These are phyloP conservation scores for Russula foetens DNA, from an alignment of 768 basidiomycete species.

Conservation along the genomic window DNA sequence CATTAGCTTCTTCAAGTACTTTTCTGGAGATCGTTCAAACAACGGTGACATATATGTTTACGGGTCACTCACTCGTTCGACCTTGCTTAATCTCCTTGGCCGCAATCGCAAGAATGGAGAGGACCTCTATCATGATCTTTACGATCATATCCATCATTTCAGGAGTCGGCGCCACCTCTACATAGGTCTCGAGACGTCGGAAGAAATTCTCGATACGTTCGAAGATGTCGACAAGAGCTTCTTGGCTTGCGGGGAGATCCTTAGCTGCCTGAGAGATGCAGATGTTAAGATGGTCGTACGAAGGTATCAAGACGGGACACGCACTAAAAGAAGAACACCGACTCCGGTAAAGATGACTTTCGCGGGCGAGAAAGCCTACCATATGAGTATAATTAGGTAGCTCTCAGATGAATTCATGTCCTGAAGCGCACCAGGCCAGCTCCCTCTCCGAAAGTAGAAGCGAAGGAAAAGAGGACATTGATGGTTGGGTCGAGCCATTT, in stretches of 20 bases:
- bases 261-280: background rate
- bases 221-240: background rate
- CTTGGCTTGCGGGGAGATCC: background rate
- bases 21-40: background rate
- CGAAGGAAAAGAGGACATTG: background rate
- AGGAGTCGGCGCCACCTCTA: too few relatives aligned
- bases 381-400: background rate
- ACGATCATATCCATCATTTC: too few relatives aligned
- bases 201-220: too few relatives aligned
- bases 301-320: background rate
- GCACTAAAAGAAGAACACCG: background rate
- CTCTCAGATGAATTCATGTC: background rate
- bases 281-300: background rate
- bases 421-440: background rate
- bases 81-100: background rate
- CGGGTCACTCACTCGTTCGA: background rate
- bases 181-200: too few relatives aligned
- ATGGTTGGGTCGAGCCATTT: too few relatives aligned
- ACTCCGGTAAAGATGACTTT: background rate
- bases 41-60: background rate
- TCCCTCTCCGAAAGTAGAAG: background rate
- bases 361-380: background rate
- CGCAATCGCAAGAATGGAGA: background rate
- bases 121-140: too few relatives aligned
- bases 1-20: background rate